These are phyloP conservation scores for Cucumis hystrix DNA, from an alignment of 306 rosid genomes.

Conservation along the genomic window DNA sequence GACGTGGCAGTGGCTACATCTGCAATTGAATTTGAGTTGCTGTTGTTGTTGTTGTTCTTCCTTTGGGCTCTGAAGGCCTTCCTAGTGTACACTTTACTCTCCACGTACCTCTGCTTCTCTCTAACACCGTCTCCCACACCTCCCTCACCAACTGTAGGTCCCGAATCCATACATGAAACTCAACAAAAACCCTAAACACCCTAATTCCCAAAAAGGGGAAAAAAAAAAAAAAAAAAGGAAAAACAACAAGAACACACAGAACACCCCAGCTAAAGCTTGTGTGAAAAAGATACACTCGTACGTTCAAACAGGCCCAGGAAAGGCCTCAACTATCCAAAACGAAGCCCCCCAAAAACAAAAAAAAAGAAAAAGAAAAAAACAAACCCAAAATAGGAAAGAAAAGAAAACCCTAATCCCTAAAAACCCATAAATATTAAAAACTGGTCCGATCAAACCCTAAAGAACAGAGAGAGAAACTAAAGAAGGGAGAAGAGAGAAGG, in stretches of 20 bases:
- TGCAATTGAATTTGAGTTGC: background rate
- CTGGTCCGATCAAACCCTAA: constrained; percentile 9
- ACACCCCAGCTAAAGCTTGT: constrained; percentile 8
- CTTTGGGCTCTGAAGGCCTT: constrained; percentile 42
- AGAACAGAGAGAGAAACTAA: background rate
- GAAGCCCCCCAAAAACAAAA: background rate
- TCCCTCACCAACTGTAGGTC: constrained; percentile 48
- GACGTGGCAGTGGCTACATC: background rate
- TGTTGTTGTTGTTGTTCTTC: constrained; percentile 20
- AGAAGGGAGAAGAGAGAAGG: background rate
- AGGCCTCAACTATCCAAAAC: constrained; percentile 15
- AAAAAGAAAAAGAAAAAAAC: background rate
- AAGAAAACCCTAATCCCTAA: constrained; percentile 1
- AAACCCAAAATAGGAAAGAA: no score
- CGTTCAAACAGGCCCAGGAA: background rate
- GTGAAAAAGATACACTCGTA: background rate
- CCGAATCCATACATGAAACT: constrained; percentile 80
- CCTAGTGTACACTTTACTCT: constrained; percentile 60
- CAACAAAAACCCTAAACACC: constrained; percentile 58
- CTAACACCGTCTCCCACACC: constrained; percentile 53
- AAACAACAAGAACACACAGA: background rate
- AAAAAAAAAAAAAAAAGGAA: background rate
- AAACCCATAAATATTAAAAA: background rate
- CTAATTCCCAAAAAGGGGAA: background rate
- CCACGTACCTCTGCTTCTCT: constrained; percentile 43